Evolutionary conservation across 179 eudicot species (phyloP).

Genomic region (Dionaea muscipula): DNA sequence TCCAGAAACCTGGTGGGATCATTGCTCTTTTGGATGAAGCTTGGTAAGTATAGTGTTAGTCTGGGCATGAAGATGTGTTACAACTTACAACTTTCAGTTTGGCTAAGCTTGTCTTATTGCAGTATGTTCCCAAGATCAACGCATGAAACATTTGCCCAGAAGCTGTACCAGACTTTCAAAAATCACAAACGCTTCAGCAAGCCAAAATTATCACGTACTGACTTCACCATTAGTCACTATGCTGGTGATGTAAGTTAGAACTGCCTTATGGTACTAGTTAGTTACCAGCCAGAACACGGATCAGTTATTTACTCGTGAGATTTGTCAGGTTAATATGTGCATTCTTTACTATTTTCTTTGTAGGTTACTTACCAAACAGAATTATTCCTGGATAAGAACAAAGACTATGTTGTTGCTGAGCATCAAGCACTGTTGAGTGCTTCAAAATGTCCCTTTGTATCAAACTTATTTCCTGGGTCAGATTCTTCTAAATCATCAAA

Average conservation of each 20-base stretch:
- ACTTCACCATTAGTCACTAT: constrained; percentile 84
- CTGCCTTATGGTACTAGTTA: neutral
- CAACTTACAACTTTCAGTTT: too few species aligned
- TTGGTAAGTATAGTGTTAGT: constrained; percentile 43
- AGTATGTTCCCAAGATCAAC: constrained; percentile 99
- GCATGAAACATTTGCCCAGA: constrained; percentile 88
- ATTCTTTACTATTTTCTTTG: constrained; percentile 1
- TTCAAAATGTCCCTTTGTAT: constrained; percentile 61
- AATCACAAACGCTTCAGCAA: constrained; percentile 74
- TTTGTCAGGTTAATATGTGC: neutral
- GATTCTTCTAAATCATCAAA: constrained; percentile 87
- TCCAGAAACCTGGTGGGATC: constrained; percentile 96
- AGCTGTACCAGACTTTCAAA: constrained; percentile 87
- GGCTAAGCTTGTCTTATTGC: constrained; percentile 7
- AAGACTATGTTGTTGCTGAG: constrained; percentile 91
- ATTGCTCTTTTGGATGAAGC: constrained; percentile 96
- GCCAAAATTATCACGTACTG: constrained; percentile 87
- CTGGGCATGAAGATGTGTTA: too few species aligned
- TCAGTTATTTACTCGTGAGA: neutral
- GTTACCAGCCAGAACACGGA: neutral
- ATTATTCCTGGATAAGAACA: constrained; percentile 78
- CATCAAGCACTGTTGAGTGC: constrained; percentile 75
- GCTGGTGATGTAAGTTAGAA: constrained; percentile 86
- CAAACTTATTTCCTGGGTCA: constrained; percentile 57
- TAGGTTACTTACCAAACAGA: constrained; percentile 96